phyloP scores from a whole-genome alignment of 805 yeast species.

The Cyberlindnera subsufficiens region DNA sequence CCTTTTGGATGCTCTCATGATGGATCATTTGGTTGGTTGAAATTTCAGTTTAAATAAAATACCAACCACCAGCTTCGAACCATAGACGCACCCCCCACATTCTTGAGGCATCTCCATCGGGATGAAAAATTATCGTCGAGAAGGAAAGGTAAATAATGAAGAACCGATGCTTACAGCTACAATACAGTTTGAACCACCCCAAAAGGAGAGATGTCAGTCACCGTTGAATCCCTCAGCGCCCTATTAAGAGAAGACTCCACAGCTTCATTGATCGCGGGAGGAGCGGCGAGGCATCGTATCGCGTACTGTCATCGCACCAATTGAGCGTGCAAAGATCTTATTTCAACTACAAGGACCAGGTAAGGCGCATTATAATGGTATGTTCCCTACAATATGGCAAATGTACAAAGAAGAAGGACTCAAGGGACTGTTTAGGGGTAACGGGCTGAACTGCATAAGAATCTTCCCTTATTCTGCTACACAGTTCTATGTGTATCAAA shows the following conservation, averaged over 20 bases:
- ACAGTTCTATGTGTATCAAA: constrained; percentile 83
- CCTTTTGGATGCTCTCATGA: too few relatives aligned
- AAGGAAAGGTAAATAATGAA: too few relatives aligned
- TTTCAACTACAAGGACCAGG: constrained; percentile 77
- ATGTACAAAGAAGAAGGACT: constrained; percentile 92
- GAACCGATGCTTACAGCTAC: too few relatives aligned
- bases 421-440: constrained; percentile 85
- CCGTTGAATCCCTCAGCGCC: neutral
- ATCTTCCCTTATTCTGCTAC: constrained; percentile 94
- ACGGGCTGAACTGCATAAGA: constrained; percentile 82
- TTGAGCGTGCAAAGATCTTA: constrained; percentile 88
- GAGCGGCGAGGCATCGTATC: constrained; percentile 74
- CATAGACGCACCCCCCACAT: too few relatives aligned
- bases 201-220: too few relatives aligned
- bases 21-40: too few relatives aligned
- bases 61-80: too few relatives aligned
- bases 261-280: constrained; percentile 67
- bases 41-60: too few relatives aligned
- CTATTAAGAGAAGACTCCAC: constrained; percentile 31
- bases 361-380: constrained; percentile 50
- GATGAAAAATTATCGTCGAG: too few relatives aligned
- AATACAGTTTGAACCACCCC: too few relatives aligned
- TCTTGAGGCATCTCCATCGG: too few relatives aligned
- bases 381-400: constrained; percentile 64
- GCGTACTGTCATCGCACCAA: constrained; percentile 89